Evolutionary conservation across 139 green algal genomes (phyloP).

Genomic region (Marvania coccoides): DNA sequence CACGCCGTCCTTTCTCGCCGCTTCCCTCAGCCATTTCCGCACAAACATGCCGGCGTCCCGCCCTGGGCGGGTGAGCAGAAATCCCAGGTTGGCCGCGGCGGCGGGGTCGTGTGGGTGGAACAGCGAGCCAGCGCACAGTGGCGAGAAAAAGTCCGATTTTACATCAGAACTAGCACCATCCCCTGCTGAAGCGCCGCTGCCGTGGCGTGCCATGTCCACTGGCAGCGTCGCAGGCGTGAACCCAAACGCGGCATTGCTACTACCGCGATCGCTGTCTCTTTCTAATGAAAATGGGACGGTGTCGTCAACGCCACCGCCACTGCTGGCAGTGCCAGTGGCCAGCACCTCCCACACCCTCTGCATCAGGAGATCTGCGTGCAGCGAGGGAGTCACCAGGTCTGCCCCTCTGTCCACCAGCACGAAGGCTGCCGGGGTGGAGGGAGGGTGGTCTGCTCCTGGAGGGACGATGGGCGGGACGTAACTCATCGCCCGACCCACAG

Average conservation of each 20-base stretch:
- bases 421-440: constrained; percentile 21
- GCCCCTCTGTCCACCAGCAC: constrained; percentile 43
- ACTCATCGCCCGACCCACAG: constrained; percentile 31
- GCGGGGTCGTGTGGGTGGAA: not conserved
- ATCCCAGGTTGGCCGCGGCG: constrained; percentile 20
- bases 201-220: constrained; percentile 15
- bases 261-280: not conserved
- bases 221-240: not conserved
- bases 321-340: not conserved
- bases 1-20: constrained; percentile 33
- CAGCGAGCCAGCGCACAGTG: not conserved
- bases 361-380: constrained; percentile 35
- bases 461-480: constrained; percentile 16
- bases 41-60: constrained; percentile 41
- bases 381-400: constrained; percentile 43
- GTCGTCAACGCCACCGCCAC: not conserved
- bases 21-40: constrained; percentile 57
- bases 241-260: not conserved
- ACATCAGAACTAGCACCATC: too few relatives aligned
- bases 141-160: too few relatives aligned
- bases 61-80: constrained; percentile 28
- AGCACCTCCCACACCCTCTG: constrained; percentile 14
- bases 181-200: constrained; percentile 14
- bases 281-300: not conserved
- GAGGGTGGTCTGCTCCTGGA: not conserved